phyloP scores from a whole-genome alignment of 345 rosid species.

The Sisymbrium altissimum region DNA sequence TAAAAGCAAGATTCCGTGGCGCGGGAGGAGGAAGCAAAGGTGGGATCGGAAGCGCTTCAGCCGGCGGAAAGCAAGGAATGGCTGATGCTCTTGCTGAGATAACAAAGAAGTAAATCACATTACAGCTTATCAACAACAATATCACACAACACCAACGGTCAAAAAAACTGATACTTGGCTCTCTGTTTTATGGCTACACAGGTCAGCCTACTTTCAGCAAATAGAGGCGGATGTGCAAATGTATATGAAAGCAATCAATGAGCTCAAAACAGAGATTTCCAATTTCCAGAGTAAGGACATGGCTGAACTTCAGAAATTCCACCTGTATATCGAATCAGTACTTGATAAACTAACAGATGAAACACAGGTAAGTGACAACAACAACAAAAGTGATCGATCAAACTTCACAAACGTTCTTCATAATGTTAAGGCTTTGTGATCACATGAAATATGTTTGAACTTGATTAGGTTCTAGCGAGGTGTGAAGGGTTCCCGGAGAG shows the following conservation, averaged over 20 bases:
- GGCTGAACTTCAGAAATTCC: constrained; percentile 63
- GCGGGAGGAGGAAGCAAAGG: constrained; percentile 30
- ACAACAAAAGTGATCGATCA: not conserved
- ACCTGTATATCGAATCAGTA: constrained; percentile 57
- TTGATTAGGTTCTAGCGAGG: constrained; percentile 68
- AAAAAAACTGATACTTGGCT: constrained; percentile 8
- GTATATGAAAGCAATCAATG: constrained; percentile 50
- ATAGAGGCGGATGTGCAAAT: constrained; percentile 78
- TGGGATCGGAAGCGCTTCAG: not conserved
- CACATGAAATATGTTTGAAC: not conserved
- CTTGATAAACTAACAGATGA: constrained; percentile 82
- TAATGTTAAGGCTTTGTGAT: not conserved
- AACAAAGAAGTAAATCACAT: constrained; percentile 53
- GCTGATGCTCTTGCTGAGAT: constrained; percentile 96
- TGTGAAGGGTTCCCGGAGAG: constrained; percentile 79
- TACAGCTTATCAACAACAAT: not conserved
- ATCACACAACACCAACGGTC: not conserved
- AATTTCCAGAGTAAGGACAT: constrained; percentile 69
- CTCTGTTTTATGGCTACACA: constrained; percentile 28
- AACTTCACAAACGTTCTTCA: constrained; percentile 1
- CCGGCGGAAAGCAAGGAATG: constrained; percentile 78
- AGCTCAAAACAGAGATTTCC: constrained; percentile 50
- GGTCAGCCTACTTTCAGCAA: constrained; percentile 85
- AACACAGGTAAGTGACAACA: constrained; percentile 57
- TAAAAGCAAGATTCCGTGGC: constrained; percentile 32